phyloP scores from a whole-genome alignment of 2,329 filamentous ascomycete genomes.

The Stromatinia cepivora region DNA sequence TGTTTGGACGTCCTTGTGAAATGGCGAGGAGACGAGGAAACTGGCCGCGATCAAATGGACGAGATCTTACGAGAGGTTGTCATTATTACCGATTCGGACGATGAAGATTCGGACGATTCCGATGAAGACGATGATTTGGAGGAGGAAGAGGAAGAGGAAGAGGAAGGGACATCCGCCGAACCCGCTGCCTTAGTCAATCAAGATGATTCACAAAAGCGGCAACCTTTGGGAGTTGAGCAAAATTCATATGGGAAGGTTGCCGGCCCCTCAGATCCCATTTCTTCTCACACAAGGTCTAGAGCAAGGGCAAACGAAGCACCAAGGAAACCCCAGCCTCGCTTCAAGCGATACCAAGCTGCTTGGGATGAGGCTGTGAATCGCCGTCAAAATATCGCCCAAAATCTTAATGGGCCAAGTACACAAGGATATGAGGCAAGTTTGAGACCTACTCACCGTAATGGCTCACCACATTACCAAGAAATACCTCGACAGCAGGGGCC shows the following conservation, averaged over 20 bases:
- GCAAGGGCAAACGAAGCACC: background rate
- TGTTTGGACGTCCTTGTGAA: constrained; percentile 67
- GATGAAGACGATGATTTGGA: constrained; percentile 27
- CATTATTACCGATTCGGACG: constrained; percentile 51
- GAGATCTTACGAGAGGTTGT: constrained; percentile 67
- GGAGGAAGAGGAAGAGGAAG: constrained; percentile 28
- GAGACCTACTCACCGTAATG: constrained; percentile 12
- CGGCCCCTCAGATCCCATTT: background rate
- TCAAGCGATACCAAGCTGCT: constrained; percentile 42
- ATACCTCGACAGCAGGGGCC: background rate
- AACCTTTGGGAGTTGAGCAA: background rate
- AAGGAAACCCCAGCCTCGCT: constrained; percentile 36
- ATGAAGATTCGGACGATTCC: constrained; percentile 28
- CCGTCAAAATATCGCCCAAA: constrained; percentile 27
- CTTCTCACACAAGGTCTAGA: constrained; percentile 14
- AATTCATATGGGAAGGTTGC: background rate
- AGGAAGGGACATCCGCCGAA: constrained; percentile 31
- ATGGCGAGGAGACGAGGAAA: constrained; percentile 72
- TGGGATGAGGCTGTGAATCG: constrained; percentile 40
- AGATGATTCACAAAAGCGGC: constrained; percentile 15
- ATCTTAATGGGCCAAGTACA: background rate
- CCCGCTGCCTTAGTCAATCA: constrained; percentile 27
- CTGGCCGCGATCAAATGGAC: constrained; percentile 65
- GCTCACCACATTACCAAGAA: constrained; percentile 1
- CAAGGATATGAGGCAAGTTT: constrained; percentile 23